Percentiles rank a stretch among this genome's conserved stretches.
Evolutionary conservation across 2,329 filamentous ascomycete species (phyloP).

Genomic region (Botrytis hyacinthi): DNA sequence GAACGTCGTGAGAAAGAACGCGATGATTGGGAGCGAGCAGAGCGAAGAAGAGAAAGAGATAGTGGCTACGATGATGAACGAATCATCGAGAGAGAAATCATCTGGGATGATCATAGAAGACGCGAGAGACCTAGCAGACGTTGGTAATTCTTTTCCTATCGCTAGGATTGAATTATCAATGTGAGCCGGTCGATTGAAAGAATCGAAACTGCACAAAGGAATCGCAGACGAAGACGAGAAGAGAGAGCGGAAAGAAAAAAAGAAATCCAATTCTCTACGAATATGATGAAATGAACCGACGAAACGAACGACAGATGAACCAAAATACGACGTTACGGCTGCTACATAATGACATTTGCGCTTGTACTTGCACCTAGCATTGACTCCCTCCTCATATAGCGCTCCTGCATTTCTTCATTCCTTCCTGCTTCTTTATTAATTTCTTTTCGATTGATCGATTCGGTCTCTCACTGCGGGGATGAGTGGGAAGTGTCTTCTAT

Average conservation of each 20-base stretch:
- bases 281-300: conserved; percentile 14
- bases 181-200: background rate
- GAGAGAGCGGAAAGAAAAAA: background rate
- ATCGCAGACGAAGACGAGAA: background rate
- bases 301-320: conserved; percentile 4
- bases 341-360: conserved; percentile 11
- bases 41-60: conserved; percentile 31
- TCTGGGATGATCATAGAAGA: conserved; percentile 50
- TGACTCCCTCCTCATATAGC: background rate
- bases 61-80: conserved; percentile 57
- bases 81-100: conserved; percentile 65
- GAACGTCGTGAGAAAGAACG: conserved; percentile 49
- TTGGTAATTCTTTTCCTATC: conserved; percentile 8
- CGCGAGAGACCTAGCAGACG: conserved; percentile 13
- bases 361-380: conserved; percentile 5
- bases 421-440: background rate
- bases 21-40: conserved; percentile 41
- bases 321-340: conserved; percentile 13
- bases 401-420: conserved; percentile 7
- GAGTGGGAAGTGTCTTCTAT: background rate
- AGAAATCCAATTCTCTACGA: background rate
- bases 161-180: background rate
- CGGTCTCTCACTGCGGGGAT: background rate
- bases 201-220: background rate
- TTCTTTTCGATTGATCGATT: conserved; percentile 3